Evolutionary conservation across 441 rosid species (phyloP).

Genomic region (Adansonia gregorii): DNA sequence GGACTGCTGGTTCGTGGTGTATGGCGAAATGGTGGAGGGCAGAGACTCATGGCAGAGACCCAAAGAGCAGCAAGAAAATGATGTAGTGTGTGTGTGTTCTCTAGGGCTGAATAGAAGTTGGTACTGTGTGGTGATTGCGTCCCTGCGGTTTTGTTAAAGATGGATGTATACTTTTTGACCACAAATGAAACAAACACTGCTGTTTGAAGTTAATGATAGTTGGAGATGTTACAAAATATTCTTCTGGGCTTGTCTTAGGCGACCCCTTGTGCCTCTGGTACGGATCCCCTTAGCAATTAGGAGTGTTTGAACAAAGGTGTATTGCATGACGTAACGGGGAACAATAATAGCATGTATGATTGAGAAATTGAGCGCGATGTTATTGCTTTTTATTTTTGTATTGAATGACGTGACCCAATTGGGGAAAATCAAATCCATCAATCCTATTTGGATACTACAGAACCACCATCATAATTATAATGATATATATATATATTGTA

Average conservation of each 20-base stretch:
- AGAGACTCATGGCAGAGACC: conserved; percentile 37
- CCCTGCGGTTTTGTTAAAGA: too few relatives aligned
- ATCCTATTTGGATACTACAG: not conserved
- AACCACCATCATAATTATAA: not conserved
- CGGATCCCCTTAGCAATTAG: not conserved
- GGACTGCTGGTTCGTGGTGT: conserved; percentile 40
- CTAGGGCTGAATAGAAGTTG: not conserved
- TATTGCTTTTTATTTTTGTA: not conserved
- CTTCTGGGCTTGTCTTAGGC: too few relatives aligned
- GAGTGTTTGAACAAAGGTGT: not conserved
- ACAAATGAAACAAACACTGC: too few relatives aligned
- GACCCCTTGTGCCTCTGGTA: not conserved
- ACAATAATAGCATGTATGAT: not conserved
- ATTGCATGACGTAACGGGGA: not conserved
- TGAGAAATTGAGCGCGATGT: not conserved
- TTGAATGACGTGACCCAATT: not conserved
- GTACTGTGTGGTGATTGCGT: too few relatives aligned
- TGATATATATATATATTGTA: too few relatives aligned
- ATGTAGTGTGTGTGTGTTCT: not conserved
- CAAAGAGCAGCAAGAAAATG: conserved; percentile 23
- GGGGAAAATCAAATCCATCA: not conserved
- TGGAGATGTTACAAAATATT: not conserved
- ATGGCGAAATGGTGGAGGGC: conserved; percentile 49
- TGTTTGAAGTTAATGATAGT: not conserved
- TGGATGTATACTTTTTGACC: too few relatives aligned